Evolutionary conservation across 1,139 yeast species (phyloP).

Genomic region (Saccharomyces hybrid): DNA sequence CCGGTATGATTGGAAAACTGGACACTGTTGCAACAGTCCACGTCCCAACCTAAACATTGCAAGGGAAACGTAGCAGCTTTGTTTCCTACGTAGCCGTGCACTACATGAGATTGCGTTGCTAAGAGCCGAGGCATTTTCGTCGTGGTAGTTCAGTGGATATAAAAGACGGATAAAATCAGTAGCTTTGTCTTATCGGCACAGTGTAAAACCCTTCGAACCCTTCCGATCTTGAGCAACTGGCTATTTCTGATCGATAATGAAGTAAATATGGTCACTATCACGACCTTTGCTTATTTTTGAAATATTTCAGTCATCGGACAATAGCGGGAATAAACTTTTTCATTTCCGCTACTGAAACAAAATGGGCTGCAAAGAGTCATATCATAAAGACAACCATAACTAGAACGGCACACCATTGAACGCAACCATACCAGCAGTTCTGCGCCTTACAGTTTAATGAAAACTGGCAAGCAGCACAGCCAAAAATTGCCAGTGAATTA

Average conservation of each 20-base stretch:
- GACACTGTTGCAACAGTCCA: constrained; percentile 57
- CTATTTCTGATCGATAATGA: neutral
- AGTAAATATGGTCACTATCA: neutral
- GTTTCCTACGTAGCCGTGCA: constrained; percentile 62
- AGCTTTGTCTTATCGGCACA: neutral
- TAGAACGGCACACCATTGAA: neutral
- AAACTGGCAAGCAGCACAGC: neutral
- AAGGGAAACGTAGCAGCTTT: constrained; percentile 58
- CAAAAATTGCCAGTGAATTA: neutral
- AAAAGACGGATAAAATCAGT: neutral
- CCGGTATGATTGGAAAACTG: constrained; percentile 66
- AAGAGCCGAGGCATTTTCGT: constrained; percentile 22
- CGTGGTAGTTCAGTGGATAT: neutral
- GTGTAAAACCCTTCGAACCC: neutral
- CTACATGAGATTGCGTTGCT: constrained; percentile 57
- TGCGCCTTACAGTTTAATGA: neutral
- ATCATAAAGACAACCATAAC: neutral
- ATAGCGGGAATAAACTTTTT: neutral
- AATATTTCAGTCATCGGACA: neutral
- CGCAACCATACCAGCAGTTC: neutral
- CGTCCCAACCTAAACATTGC: constrained; percentile 60
- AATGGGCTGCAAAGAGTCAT: neutral
- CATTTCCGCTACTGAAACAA: neutral
- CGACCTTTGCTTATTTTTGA: neutral
- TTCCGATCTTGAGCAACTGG: neutral